phyloP scores from a whole-genome alignment of 345 rosid species.

The Arabis hirsuta region DNA sequence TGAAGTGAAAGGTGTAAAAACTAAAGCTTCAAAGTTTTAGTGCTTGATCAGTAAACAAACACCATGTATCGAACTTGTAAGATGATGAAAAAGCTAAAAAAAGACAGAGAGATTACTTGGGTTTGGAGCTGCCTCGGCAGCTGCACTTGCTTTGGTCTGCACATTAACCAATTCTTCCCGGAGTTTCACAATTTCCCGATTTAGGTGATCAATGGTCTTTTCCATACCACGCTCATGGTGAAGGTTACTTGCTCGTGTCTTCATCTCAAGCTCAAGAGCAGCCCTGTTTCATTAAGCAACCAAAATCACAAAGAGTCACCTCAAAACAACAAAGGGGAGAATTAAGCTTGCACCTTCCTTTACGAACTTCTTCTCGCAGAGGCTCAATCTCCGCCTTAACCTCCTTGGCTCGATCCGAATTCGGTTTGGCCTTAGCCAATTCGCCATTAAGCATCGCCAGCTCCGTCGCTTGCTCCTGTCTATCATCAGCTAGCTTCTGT shows the following conservation, averaged over 20 bases:
- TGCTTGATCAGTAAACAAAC: not conserved
- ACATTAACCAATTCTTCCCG: conserved; percentile 50
- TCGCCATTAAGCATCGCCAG: conserved; percentile 51
- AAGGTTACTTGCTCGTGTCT: conserved; percentile 62
- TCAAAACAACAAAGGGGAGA: not conserved
- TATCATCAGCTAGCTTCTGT: conserved; percentile 45
- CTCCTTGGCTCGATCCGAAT: conserved; percentile 48
- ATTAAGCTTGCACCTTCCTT: conserved; percentile 64
- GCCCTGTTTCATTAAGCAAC: conserved; percentile 47
- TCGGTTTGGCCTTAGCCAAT: conserved; percentile 53
- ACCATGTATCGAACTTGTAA: too few relatives aligned
- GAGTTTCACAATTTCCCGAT: conserved; percentile 60
- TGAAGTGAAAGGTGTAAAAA: conserved; percentile 5
- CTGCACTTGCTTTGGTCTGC: conserved; percentile 57
- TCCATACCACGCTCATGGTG: conserved; percentile 68
- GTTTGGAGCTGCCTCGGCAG: conserved; percentile 45
- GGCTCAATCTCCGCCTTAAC: conserved; percentile 59
- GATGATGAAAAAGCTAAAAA: too few relatives aligned
- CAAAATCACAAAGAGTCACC: not conserved
- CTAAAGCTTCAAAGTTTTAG: conserved; percentile 10
- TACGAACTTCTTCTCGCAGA: conserved; percentile 57
- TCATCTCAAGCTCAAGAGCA: conserved; percentile 80
- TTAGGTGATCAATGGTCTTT: conserved; percentile 53
- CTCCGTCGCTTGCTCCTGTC: conserved; percentile 53
- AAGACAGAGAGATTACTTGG: conserved; percentile 48